Base-by-base conservation (phyloP, 2,329 filamentous ascomycete genomes). In the Aspergillus eucalypticola region DNA sequence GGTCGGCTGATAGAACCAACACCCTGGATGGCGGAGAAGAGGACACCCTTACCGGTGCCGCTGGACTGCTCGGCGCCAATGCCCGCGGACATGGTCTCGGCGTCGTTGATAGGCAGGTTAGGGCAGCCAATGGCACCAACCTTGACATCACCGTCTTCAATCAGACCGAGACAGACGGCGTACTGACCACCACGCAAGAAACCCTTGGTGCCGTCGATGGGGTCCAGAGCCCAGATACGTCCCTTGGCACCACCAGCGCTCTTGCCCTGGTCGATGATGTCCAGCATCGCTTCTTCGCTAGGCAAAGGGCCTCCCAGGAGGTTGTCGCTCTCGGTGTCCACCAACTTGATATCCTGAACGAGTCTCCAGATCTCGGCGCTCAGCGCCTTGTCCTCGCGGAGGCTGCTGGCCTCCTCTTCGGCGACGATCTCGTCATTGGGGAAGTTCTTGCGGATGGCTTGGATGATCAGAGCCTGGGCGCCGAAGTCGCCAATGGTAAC, bases 401-500 rank as follows among this genome's bases (percentile, higher is more conserved):
- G 85, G 68, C 89, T 85, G 61, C 86, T 87, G 7, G 94, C 91
- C 79, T 99, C 95, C 79, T 99, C 95, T 78, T 99, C 95, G 67
- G 91, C 95, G 44, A 99, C 91, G 64, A 99, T 90, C 76, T 91
- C 89, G 73, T 99, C 95, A 38, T 87, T 74, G 17, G 95, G 95
- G 81, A 99, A 99, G 78, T 90, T 91, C 78, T 91, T 86, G 78
- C 89, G 88, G 67, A 99, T 88, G 27, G 94, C 94, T 59, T 88
- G 85, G 73, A 98, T 96, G 78, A 99, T 96, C 66, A 99, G 86
- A 32, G 95, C 93, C 81, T 99, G 95, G 39, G 95, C 96, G 72
- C 95, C 95, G 76, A 96, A 98, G 81, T 99, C 95, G 75, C 94
- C 95, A 70, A 98, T 95, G 17, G 95, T 99, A 70, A 99, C 95